Conservation (phyloP, 2,329 filamentous ascomycete species). For the Chrysoporthe puriensis region DNA sequence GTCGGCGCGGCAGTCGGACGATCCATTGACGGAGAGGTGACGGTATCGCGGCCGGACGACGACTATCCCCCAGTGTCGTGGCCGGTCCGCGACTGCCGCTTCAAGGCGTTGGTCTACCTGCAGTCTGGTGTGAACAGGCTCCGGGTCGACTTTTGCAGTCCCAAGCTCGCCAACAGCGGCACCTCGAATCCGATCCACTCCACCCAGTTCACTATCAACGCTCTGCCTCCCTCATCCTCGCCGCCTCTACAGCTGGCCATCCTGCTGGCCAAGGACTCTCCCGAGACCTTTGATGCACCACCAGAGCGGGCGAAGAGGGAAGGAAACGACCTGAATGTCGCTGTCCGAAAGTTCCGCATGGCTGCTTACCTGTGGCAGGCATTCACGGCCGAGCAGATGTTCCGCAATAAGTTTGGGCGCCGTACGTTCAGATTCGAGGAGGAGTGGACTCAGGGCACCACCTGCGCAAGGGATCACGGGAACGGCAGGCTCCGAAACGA, state of each 20-base stretch:
- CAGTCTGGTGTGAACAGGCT: constrained; percentile 87
- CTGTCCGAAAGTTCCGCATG: constrained; percentile 90
- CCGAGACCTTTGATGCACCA: constrained; percentile 80
- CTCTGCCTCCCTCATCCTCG: constrained; percentile 75
- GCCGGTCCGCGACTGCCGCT: constrained; percentile 87
- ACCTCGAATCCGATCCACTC: constrained; percentile 73
- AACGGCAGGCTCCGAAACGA: constrained; percentile 81
- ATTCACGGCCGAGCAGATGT: constrained; percentile 97
- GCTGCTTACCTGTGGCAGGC: constrained; percentile 96
- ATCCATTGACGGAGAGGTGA: constrained; percentile 77
- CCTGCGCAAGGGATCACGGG: constrained; percentile 74
- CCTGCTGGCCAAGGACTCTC: constrained; percentile 84
- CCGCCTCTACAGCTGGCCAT: constrained; percentile 91
- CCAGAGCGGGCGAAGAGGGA: constrained; percentile 77
- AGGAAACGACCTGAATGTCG: constrained; percentile 79
- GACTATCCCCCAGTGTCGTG: constrained; percentile 80
- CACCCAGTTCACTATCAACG: constrained; percentile 81
- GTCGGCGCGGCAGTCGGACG: constrained; percentile 73
- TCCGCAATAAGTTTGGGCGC: constrained; percentile 81
- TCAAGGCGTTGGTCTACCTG: constrained; percentile 91
- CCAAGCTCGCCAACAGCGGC: constrained; percentile 73
- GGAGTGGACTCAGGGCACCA: constrained; percentile 85
- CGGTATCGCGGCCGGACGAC: constrained; percentile 81
- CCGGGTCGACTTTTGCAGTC: constrained; percentile 84
- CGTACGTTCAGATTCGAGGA: constrained; percentile 91